These are phyloP conservation scores for Russula abietina DNA, from an alignment of 768 basidiomycete species.

Conservation along the genomic window DNA sequence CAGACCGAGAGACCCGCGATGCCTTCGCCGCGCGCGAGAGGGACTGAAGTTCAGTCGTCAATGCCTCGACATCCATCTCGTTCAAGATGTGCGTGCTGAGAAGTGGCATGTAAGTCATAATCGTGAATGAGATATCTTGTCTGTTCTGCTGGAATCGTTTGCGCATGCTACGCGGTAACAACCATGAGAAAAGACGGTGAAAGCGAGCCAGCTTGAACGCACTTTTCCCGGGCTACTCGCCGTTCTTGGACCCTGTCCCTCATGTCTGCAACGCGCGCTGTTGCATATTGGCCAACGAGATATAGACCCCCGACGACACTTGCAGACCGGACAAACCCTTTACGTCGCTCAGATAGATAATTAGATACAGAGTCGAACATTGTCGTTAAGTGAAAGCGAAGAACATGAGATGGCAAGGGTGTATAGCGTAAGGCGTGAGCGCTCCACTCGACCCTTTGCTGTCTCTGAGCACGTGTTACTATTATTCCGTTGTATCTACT, in stretches of 20 bases:
- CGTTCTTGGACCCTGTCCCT: conserved; percentile 57
- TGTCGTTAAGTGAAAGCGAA: background rate
- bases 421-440: background rate
- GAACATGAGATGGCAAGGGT: conserved; percentile 12
- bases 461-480: conserved; percentile 9
- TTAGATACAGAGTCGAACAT: conserved; percentile 44
- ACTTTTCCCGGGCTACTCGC: conserved; percentile 63
- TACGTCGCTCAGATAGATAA: conserved; percentile 47
- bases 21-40: conserved; percentile 35
- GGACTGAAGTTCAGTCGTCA: conserved; percentile 52
- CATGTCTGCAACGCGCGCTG: conserved; percentile 57
- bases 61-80: conserved; percentile 69
- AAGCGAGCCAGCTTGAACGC: conserved; percentile 29
- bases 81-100: conserved; percentile 58
- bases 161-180: conserved; percentile 44
- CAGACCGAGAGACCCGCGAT: conserved; percentile 16
- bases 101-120: conserved; percentile 63
- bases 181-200: background rate
- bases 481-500: background rate
- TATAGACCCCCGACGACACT: conserved; percentile 58
- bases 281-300: conserved; percentile 53
- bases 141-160: conserved; percentile 71
- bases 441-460: background rate
- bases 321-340: conserved; percentile 42
- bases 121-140: conserved; percentile 69